phyloP scores from a whole-genome alignment of 1,284 basidiomycete genomes.

The Microbotryum silenes-acaulis region DNA sequence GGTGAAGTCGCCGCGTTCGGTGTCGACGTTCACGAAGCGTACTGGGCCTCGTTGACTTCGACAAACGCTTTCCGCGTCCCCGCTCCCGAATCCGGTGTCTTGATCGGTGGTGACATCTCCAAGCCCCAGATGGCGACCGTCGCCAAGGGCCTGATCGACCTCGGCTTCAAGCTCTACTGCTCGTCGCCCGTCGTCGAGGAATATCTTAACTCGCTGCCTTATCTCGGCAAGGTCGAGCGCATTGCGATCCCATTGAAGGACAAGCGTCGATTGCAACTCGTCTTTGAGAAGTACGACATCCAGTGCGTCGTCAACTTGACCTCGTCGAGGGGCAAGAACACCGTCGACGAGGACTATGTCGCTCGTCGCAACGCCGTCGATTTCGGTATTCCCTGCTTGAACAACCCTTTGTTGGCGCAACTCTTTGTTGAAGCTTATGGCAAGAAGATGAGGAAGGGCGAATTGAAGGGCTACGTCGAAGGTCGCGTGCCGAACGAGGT shows the following conservation, averaged over 20 bases:
- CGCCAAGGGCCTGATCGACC: constrained; percentile 64
- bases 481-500: constrained; percentile 91
- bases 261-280: constrained; percentile 56
- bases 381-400: constrained; percentile 61
- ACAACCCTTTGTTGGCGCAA: constrained; percentile 80
- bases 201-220: constrained; percentile 74
- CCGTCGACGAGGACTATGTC: constrained; percentile 91
- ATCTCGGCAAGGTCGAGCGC: constrained; percentile 63
- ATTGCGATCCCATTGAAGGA: constrained; percentile 97
- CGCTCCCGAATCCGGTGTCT: constrained; percentile 63
- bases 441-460: constrained; percentile 78
- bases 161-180: constrained; percentile 89
- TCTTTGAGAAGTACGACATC: constrained; percentile 82
- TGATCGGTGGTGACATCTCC: constrained; percentile 75
- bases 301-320: constrained; percentile 93
- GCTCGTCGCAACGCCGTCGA: constrained; percentile 63
- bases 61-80: constrained; percentile 89
- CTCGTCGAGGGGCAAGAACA: constrained; percentile 65
- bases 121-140: constrained; percentile 74
- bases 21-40: constrained; percentile 87
- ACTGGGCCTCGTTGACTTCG: constrained; percentile 80
- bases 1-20: constrained; percentile 99
- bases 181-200: constrained; percentile 72
- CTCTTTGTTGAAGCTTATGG: constrained; percentile 86
- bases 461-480: constrained; percentile 73